Percentiles rank a stretch among this genome's conserved stretches.
Conservation (phyloP, 805 yeast genomes). For the Myxozyma vanderwaltii region DNA sequence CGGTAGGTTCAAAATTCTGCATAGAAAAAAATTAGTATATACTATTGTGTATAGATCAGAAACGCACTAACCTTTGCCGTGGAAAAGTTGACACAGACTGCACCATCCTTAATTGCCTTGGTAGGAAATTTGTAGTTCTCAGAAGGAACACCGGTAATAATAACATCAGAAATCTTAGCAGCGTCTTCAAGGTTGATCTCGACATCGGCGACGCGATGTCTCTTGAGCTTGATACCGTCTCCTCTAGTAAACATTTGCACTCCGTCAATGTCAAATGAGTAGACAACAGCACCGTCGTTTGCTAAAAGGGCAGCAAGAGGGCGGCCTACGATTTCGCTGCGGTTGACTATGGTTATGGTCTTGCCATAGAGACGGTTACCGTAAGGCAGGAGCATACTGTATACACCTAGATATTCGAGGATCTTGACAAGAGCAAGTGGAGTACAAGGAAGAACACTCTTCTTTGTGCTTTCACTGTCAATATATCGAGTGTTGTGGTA, state of each 20-base stretch:
- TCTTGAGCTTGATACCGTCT: constrained; percentile 75
- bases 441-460: constrained; percentile 93
- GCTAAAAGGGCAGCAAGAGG: constrained; percentile 95
- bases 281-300: constrained; percentile 96
- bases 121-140: constrained; percentile 82
- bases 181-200: constrained; percentile 59
- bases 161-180: constrained; percentile 79
- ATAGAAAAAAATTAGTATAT: not conserved
- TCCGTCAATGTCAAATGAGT: constrained; percentile 84
- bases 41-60: not conserved
- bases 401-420: constrained; percentile 83
- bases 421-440: constrained; percentile 94
- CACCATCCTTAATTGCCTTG: constrained; percentile 77
- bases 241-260: constrained; percentile 94
- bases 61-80: constrained; percentile 57
- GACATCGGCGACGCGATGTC: constrained; percentile 77
- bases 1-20: constrained; percentile 70
- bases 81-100: constrained; percentile 87
- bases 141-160: constrained; percentile 94
- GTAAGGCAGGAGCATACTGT: constrained; percentile 76
- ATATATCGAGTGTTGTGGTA: constrained; percentile 88
- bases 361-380: constrained; percentile 94
- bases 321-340: constrained; percentile 96
- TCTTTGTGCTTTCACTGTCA: constrained; percentile 68
- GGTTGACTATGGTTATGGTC: constrained; percentile 83